Base-by-base conservation (phyloP, 495 filamentous ascomycete genomes). In the Parathielavia hyrcaniae region DNA sequence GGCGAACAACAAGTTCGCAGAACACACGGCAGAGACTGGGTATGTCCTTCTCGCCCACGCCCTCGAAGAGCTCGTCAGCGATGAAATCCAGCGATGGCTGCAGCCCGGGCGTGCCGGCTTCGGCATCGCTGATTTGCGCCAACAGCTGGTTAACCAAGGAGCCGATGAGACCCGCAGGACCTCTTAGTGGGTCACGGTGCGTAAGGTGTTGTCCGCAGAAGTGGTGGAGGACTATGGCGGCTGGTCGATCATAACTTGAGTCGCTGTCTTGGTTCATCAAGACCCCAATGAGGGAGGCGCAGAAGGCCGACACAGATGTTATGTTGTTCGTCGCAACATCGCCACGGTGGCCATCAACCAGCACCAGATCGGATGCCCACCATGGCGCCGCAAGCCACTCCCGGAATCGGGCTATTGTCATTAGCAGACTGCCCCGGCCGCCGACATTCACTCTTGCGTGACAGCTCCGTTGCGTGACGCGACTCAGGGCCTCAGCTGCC, bases 331-430 rank as follows among this genome's bases (percentile, higher is more conserved):
- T 8, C 5, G 48, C 48, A 19, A 23, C 48, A 8, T 30, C 16
- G 32, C 48, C 32, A 30, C 48, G 36, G 19, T 50, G 48, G 34
- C 30, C 48, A 10, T 50, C 48, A 5, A 50, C 48, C 7, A 50
- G 30, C 30, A 50, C 16, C 30, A 50, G 5, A 16, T 50, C 48
- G 14, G 48, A 50, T 16, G 16, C 34, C 48, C 48, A 50, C 2
- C 16, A 4, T 6, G 30, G 48, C 5, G 48, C 34, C 20, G 7
- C 17, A 16, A 50, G 34, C 48, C 48, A 50, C 16, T 19, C 19
- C 5, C 2, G 17, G 30, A 50, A 50, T 2, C 48, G 48, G 5
- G 30, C 12, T 14, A 35, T 20, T 19, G 16, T 30, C 16, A 50
- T 19, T 1, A 50, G 48, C 9, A 13, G 48, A 14, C 17, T 19